These are phyloP conservation scores for Arxiozyma heterogenica DNA, from an alignment of 1,139 yeast species.

Conservation along the genomic window DNA sequence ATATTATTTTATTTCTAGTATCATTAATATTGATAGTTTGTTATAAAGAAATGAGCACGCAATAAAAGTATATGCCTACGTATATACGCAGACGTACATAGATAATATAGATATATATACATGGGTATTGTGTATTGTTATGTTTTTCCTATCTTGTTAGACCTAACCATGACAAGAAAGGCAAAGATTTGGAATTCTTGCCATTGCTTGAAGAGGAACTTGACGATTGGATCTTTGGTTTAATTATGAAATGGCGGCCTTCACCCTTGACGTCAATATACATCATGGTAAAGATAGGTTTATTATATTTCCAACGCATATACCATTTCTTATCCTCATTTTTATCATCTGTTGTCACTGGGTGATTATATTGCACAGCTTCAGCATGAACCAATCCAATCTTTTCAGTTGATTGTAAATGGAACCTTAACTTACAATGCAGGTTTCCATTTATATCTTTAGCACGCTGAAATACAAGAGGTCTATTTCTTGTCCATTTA, in stretches of 20 bases:
- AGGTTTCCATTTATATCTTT: constrained; percentile 67
- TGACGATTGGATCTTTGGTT: constrained; percentile 34
- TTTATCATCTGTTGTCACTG: neutral
- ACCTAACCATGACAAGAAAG: neutral
- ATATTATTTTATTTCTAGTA: no score
- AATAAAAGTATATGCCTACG: no score
- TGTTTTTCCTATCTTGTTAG: constrained; percentile 58
- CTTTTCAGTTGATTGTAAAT: constrained; percentile 57
- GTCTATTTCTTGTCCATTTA: constrained; percentile 83
- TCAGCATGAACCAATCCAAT: constrained; percentile 70
- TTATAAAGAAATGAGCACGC: neutral
- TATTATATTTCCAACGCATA: constrained; percentile 41
- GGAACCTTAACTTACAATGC: constrained; percentile 75
- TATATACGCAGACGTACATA: neutral
- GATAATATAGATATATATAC: neutral
- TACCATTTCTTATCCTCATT: neutral
- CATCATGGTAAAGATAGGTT: constrained; percentile 64
- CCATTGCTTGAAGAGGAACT: constrained; percentile 28
- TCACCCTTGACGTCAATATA: constrained; percentile 70
- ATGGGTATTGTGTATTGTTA: neutral
- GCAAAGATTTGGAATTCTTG: constrained; percentile 54
- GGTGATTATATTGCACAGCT: constrained; percentile 32
- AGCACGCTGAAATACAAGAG: constrained; percentile 50
- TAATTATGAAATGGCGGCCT: constrained; percentile 60
- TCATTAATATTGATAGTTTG: no score